phyloP scores from a whole-genome alignment of 768 basidiomycete species.

The Crassisporium funariophilum region DNA sequence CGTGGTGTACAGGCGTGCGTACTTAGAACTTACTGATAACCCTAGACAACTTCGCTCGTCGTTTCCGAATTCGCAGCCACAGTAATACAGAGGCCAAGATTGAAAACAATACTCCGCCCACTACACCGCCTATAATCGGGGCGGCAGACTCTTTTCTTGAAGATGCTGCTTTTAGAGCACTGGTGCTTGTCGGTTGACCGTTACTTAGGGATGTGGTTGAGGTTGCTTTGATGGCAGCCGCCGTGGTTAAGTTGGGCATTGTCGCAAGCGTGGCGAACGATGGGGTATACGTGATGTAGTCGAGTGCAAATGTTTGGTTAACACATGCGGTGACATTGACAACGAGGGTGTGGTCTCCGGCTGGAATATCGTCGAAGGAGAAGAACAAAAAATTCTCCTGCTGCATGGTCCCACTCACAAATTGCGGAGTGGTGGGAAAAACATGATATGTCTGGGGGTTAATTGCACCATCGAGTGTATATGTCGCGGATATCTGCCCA shows the following conservation, averaged over 20 bases:
- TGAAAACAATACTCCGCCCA: too few species aligned
- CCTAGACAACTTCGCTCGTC: too few species aligned
- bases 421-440: slow-evolving; percentile 18
- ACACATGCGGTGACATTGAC: slow-evolving; percentile 12
- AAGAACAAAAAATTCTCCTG: slow-evolving; percentile 16
- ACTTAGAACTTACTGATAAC: too few species aligned
- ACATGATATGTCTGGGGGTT: slow-evolving; percentile 22
- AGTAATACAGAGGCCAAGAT: too few species aligned
- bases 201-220: too few species aligned
- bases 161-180: too few species aligned
- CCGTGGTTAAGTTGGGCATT: slow-evolving; percentile 13
- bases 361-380: not conserved
- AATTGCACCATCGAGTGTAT: slow-evolving; percentile 24
- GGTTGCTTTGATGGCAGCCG: too few species aligned
- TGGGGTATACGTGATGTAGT: slow-evolving; percentile 18
- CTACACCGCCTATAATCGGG: too few species aligned
- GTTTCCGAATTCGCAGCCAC: too few species aligned
- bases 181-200: too few species aligned
- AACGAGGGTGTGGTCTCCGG: slow-evolving; percentile 12
- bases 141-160: too few species aligned
- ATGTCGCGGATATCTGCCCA: slow-evolving; percentile 21
- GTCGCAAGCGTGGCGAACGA: slow-evolving; percentile 15
- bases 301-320: slow-evolving; percentile 12
- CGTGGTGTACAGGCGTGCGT: too few species aligned
- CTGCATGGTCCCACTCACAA: slow-evolving; percentile 18